These are phyloP conservation scores for Platanthera guangdongensis DNA, from an alignment of 106 monocot genomes.

Conservation along the genomic window DNA sequence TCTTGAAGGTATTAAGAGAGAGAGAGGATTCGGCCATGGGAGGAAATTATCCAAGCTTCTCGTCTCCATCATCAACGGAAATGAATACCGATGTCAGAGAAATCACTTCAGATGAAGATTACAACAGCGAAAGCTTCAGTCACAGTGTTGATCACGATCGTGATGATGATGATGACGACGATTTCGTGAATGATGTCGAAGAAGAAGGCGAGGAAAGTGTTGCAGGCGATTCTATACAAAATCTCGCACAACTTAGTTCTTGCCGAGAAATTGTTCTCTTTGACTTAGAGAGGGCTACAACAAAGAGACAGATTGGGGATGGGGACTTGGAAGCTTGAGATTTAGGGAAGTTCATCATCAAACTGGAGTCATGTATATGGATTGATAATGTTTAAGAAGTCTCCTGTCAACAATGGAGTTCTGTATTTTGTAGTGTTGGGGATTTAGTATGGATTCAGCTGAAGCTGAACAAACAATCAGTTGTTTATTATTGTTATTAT, in stretches of 20 bases:
- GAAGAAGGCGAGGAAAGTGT: neutral
- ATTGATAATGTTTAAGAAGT: neutral
- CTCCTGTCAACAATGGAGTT: neutral
- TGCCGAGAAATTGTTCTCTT: conserved; percentile 8
- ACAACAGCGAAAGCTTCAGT: conserved; percentile 8
- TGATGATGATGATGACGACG: conserved; percentile 6
- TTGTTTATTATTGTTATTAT: neutral
- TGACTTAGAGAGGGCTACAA: neutral
- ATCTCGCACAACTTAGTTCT: conserved; percentile 2
- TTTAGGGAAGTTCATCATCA: no score
- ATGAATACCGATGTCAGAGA: neutral
- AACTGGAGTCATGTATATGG: neutral
- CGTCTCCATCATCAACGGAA: conserved; percentile 36
- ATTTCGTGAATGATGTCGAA: neutral
- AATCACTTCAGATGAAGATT: conserved; percentile 17
- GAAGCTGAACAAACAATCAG: neutral
- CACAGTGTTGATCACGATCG: neutral
- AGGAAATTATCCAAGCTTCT: conserved; percentile 31
- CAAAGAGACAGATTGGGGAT: neutral
- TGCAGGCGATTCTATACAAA: neutral
- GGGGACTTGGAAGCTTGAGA: conserved; percentile 1
- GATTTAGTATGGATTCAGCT: conserved; percentile 5
- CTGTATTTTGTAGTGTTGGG: neutral
- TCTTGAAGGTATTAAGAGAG: conserved; percentile 63
- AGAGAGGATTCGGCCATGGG: conserved; percentile 47